phyloP scores from a whole-genome alignment of 1,139 yeast species.

The Blastobotrys buckinghamii region DNA sequence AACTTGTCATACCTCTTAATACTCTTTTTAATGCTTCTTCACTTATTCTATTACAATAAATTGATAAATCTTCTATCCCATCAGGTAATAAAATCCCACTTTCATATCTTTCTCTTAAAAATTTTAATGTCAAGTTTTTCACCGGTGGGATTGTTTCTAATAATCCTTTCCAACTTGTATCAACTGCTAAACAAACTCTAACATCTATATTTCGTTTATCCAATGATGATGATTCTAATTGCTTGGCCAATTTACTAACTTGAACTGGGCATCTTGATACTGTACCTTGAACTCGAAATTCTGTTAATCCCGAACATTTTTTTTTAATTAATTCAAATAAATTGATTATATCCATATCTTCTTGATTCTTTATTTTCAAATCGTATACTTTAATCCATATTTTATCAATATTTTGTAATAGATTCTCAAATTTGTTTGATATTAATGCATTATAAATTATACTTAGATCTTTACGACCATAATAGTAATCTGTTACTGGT shows the following conservation, averaged over 20 bases:
- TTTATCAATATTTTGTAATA: background rate
- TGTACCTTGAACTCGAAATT: constrained; percentile 2
- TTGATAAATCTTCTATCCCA: constrained; percentile 6
- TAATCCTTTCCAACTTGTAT: constrained; percentile 1
- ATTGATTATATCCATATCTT: background rate
- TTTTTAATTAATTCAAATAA: background rate
- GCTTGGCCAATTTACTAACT: background rate
- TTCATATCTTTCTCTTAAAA: constrained; percentile 1
- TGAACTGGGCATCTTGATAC: constrained; percentile 2
- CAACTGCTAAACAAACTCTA: constrained; percentile 3
- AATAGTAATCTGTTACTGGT: background rate
- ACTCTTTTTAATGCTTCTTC: constrained; percentile 3
- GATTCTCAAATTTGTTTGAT: background rate
- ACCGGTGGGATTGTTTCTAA: background rate
- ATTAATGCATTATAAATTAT: background rate
- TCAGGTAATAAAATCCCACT: constrained; percentile 5
- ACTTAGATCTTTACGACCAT: background rate
- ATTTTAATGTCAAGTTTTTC: constrained; percentile 1
- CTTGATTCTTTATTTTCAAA: background rate
- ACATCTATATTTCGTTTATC: background rate
- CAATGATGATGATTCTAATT: background rate
- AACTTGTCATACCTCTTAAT: background rate
- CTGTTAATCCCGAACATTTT: background rate
- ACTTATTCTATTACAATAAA: constrained; percentile 2
- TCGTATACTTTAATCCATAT: constrained; percentile 1